These are phyloP conservation scores for Globisporangium takayamanum DNA, from an alignment of 352 stramenopile species.

Conservation along the genomic window DNA sequence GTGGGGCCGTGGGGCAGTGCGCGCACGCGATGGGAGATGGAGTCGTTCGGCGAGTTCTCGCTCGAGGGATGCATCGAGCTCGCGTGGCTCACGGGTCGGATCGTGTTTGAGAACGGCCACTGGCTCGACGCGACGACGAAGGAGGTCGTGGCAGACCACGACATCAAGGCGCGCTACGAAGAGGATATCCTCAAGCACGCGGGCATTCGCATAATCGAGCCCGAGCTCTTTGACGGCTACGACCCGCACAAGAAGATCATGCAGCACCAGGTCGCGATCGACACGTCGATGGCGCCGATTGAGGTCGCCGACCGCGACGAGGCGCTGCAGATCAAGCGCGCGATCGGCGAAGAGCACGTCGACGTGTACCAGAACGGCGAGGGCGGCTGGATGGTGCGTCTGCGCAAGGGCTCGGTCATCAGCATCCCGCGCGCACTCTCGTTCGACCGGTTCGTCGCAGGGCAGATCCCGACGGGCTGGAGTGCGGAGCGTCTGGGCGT, in stretches of 20 bases:
- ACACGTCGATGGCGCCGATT: constrained; percentile 86
- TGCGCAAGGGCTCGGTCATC: constrained; percentile 74
- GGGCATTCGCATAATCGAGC: constrained; percentile 82
- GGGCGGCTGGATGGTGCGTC: constrained; percentile 79
- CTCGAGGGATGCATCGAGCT: constrained; percentile 86
- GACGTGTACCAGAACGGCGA: constrained; percentile 70
- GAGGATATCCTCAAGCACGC: constrained; percentile 70
- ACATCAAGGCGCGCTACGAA: constrained; percentile 82
- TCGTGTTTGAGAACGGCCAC: constrained; percentile 73
- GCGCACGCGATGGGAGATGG: constrained; percentile 87
- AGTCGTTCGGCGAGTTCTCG: constrained; percentile 86
- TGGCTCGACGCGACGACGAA: constrained; percentile 84
- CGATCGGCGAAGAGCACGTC: constrained; percentile 76
- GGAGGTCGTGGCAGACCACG: constrained; percentile 61
- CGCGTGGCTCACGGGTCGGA: constrained; percentile 79
- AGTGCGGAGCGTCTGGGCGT: constrained; percentile 74
- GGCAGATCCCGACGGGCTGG: constrained; percentile 87
- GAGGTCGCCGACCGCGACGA: constrained; percentile 81
- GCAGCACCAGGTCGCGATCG: constrained; percentile 81
- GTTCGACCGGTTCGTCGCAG: constrained; percentile 84
- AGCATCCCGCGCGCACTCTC: constrained; percentile 73
- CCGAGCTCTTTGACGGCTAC: constrained; percentile 84
- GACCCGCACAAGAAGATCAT: constrained; percentile 86
- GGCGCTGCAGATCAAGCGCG: constrained; percentile 71
- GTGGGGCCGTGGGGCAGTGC: constrained; percentile 83